These are phyloP conservation scores for Cladobotryum mycophilum DNA, from an alignment of 2,329 filamentous ascomycete species.

Conservation along the genomic window DNA sequence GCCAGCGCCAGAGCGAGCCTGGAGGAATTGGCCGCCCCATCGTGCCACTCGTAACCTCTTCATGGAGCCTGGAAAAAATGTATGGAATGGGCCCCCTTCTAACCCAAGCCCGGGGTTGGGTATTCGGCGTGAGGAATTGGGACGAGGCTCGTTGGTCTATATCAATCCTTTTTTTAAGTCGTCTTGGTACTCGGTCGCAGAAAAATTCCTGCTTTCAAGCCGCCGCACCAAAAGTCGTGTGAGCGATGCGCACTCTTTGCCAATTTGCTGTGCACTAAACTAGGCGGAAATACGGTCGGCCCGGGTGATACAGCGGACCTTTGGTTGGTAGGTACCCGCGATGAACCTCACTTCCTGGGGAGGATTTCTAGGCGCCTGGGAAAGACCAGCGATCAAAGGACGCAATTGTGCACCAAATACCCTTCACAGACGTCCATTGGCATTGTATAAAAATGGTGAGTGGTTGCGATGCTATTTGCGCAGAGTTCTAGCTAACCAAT, in stretches of 20 bases:
- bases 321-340: slow-evolving; percentile 3
- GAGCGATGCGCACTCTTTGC: slow-evolving; percentile 11
- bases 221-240: slow-evolving; percentile 11
- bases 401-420: slow-evolving; percentile 25
- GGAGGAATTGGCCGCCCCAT: slow-evolving; percentile 37
- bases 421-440: slow-evolving; percentile 27
- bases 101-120: slow-evolving; percentile 2
- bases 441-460: slow-evolving; percentile 51
- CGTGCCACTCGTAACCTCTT: slow-evolving; percentile 37
- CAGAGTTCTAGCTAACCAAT: slow-evolving; percentile 32
- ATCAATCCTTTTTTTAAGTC: no score
- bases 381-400: slow-evolving; percentile 18
- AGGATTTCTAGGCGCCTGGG: not conserved
- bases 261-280: slow-evolving; percentile 1
- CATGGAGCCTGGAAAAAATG: slow-evolving; percentile 24
- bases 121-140: not conserved
- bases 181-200: not conserved
- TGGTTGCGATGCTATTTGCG: not conserved
- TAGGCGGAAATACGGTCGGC: slow-evolving; percentile 14
- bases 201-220: slow-evolving; percentile 11
- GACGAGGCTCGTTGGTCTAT: not conserved
- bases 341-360: slow-evolving; percentile 1
- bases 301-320: slow-evolving; percentile 4
- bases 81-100: slow-evolving; percentile 2
- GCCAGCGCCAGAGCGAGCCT: slow-evolving; percentile 25